Evolutionary conservation across 108 stramenopile species (phyloP), one percentile per base, ranked within the genome.

Genomic region (Bacterosira constricta): DNA sequence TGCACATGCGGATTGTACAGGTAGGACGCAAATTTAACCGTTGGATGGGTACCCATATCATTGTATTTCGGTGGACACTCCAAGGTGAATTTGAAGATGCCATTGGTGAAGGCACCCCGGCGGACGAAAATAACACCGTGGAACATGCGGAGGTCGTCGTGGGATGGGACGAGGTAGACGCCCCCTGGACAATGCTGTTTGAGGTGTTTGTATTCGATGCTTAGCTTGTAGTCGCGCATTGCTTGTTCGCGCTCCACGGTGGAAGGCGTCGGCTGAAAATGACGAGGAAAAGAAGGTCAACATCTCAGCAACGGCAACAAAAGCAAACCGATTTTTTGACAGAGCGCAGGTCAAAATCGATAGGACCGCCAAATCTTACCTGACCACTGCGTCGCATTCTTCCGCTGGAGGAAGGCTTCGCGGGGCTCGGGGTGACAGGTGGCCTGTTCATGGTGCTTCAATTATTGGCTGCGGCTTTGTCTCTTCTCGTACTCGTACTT

Each of bases 41-140:
- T 51, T 1, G 97, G 97, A 80, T 90, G 89, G 12, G 88, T 82
- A 70, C 89, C 82, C 55, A 61, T 57, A 70, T 96, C 96, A 60
- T 97, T 97, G 90, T 98, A 98, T 31, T 69, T 80, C 0, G 65
- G 73, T 2, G 96, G 96, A 23, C 96, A 78, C n/a, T 64, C 59
- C 11, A 98, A 68, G 31, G 80, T 77, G 71, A 98, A 98, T 80
- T 95, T 96, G 87, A 98, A 98, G 45, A 98, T 93, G 4, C 95
- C 96, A 73, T 96, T 95, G 50, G 88, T 82, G 72, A 87, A 98
- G 7, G 83, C 72, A 1, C 97, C 96, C 17, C 96, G 83, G 8
- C 97, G 92, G 21, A 98, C 86, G 77, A 96, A 97, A 45, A 98
- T 95, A 37, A 97, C 91, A 15, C 97, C 97, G 58, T 93, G 91